Conservation (phyloP, 129 eudicot species). For the Flaveria linearis region DNA sequence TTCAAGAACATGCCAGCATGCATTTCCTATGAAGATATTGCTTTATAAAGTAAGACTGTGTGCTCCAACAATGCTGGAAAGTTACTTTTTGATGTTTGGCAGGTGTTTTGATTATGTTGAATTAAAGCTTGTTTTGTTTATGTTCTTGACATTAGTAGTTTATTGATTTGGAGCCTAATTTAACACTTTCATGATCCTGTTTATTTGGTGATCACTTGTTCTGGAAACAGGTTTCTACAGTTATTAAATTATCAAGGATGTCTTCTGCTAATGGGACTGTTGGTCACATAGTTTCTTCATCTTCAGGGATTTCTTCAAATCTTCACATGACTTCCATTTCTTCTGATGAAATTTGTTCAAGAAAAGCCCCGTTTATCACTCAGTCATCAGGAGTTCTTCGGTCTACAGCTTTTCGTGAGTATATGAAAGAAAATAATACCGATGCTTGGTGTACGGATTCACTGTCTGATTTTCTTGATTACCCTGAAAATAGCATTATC, state of each 20-base stretch:
- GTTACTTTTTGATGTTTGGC: neutral
- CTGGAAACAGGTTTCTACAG: slow-evolving; percentile 7
- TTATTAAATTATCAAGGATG: slow-evolving; percentile 36
- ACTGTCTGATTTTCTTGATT: slow-evolving; percentile 59
- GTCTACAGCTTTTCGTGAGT: slow-evolving; percentile 59
- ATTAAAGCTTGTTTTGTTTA: neutral
- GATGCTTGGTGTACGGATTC: slow-evolving; percentile 61
- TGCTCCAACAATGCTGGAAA: neutral
- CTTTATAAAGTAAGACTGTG: neutral
- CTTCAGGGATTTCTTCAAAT: slow-evolving; percentile 65
- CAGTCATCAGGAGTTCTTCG: slow-evolving; percentile 59
- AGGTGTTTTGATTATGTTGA: neutral
- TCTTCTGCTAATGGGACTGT: slow-evolving; percentile 63
- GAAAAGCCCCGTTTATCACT: slow-evolving; percentile 53
- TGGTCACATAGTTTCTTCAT: slow-evolving; percentile 76
- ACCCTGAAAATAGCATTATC: slow-evolving; percentile 40
- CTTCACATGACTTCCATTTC: slow-evolving; percentile 45
- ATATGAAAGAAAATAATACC: slow-evolving; percentile 47
- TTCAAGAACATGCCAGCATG: neutral
- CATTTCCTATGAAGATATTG: neutral
- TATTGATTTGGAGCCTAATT: too few species aligned
- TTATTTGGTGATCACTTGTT: neutral
- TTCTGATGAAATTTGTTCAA: slow-evolving; percentile 52
- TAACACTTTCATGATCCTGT: neutral
- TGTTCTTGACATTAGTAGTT: too few species aligned